Evolutionary conservation across 768 basidiomycete species (phyloP).

Genomic region (Boletus vermiculosoides): DNA sequence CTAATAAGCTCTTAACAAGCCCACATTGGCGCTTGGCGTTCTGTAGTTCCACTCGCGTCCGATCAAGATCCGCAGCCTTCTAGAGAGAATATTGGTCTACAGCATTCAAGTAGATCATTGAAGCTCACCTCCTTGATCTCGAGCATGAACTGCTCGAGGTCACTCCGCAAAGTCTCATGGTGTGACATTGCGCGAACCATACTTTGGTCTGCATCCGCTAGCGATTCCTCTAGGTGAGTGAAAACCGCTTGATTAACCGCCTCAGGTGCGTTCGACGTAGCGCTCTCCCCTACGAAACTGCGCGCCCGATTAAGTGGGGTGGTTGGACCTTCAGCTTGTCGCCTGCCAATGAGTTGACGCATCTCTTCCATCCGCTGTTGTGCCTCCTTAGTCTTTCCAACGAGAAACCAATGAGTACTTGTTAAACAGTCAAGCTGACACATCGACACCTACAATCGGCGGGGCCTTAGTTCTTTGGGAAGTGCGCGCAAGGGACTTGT

Average conservation of each 20-base stretch:
- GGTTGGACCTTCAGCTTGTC: constrained; percentile 47
- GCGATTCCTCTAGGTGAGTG: constrained; percentile 46
- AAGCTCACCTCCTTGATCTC: constrained; percentile 58
- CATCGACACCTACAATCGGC: constrained; percentile 40
- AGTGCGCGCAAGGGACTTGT: constrained; percentile 46
- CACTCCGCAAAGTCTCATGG: constrained; percentile 54
- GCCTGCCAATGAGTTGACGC: constrained; percentile 65
- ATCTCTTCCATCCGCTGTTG: constrained; percentile 82
- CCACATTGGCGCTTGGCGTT: constrained; percentile 73
- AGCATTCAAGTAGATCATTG: neutral
- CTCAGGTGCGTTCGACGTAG: constrained; percentile 17
- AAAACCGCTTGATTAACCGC: constrained; percentile 13
- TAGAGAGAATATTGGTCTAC: constrained; percentile 27
- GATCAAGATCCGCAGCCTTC: constrained; percentile 65
- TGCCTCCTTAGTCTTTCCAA: constrained; percentile 71
- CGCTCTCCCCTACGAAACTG: constrained; percentile 29
- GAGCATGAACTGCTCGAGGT: constrained; percentile 47
- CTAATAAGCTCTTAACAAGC: constrained; percentile 72
- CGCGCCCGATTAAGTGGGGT: constrained; percentile 50
- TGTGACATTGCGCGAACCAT: constrained; percentile 50
- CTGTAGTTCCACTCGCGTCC: constrained; percentile 60
- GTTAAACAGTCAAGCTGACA: constrained; percentile 2
- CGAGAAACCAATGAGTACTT: constrained; percentile 4
- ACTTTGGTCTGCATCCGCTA: constrained; percentile 56
- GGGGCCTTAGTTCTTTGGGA: constrained; percentile 42